A percentile compares a stretch with the other conserved stretches of the same genome.
Conservation (phyloP, 495 filamentous ascomycete species). For the Aspergillus saccharolyticus region DNA sequence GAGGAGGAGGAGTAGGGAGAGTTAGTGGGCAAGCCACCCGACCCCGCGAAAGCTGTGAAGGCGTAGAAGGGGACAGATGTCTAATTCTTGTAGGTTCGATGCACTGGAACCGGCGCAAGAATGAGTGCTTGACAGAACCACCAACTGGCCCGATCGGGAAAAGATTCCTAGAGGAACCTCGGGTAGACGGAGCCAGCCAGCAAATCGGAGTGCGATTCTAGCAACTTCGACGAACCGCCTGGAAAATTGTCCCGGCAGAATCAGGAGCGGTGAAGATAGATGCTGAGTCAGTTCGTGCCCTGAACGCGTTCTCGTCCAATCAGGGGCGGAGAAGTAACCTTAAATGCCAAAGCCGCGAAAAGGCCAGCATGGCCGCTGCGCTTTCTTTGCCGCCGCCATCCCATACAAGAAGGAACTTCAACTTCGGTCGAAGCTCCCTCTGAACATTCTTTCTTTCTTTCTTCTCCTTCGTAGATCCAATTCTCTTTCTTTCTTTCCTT, state of each 20-base stretch:
- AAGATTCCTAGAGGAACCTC: neutral
- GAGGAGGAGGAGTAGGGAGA: neutral
- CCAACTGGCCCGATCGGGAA: neutral
- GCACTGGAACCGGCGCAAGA: neutral
- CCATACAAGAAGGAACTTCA: conserved; percentile 21
- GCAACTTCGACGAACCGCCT: conserved; percentile 26
- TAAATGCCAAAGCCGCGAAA: conserved; percentile 28
- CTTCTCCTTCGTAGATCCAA: no score
- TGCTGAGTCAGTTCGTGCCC: conserved; percentile 24
- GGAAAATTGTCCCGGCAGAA: conserved; percentile 6
- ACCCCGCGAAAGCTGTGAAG: neutral
- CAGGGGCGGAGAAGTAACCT: conserved; percentile 39
- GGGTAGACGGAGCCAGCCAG: neutral
- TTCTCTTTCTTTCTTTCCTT: conserved; percentile 9
- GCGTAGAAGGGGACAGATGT: neutral
- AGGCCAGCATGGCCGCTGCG: conserved; percentile 46
- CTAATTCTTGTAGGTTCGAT: neutral
- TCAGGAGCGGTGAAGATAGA: conserved; percentile 24
- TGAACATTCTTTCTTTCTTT: neutral
- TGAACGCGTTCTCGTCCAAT: conserved; percentile 29
- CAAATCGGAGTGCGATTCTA: conserved; percentile 8
- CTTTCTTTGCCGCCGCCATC: conserved; percentile 19
- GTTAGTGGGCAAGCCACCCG: neutral
- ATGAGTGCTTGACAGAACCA: neutral
- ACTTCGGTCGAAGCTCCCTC: conserved; percentile 10